phyloP scores from a whole-genome alignment of 306 rosid genomes.

The Vigna mungo region DNA sequence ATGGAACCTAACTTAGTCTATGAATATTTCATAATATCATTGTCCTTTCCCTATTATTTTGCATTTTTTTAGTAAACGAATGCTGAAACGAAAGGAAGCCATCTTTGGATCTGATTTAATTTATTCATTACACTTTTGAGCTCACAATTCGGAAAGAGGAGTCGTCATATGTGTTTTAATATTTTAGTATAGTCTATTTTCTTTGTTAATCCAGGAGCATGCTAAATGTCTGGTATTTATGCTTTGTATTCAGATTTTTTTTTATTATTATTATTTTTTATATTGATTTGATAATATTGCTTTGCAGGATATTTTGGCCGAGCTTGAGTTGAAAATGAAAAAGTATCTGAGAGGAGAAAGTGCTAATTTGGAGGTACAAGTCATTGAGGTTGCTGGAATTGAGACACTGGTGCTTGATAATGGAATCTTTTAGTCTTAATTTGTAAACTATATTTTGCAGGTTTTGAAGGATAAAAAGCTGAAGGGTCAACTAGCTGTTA shows the following conservation, averaged over 20 bases:
- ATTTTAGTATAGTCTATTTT: not conserved
- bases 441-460: slow-evolving; percentile 51
- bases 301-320: slow-evolving; percentile 66
- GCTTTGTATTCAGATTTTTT: not conserved
- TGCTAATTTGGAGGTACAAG: slow-evolving; percentile 69
- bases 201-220: not conserved
- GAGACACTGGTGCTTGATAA: not conserved
- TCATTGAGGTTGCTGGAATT: slow-evolving; percentile 11
- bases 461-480: slow-evolving; percentile 75
- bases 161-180: not conserved
- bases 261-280: not conserved
- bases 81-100: not conserved
- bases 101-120: slow-evolving; percentile 23
- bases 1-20: not conserved
- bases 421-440: slow-evolving; percentile 5
- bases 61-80: not conserved
- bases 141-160: not conserved
- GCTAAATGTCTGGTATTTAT: not conserved
- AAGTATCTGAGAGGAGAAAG: slow-evolving; percentile 87
- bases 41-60: not conserved
- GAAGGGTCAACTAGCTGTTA: slow-evolving; percentile 70
- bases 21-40: not conserved
- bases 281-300: not conserved
- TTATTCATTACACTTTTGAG: not conserved
- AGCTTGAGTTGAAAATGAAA: slow-evolving; percentile 59